Base-by-base conservation (phyloP, 1,284 basidiomycete species). In the Gymnopus androsaceus region DNA sequence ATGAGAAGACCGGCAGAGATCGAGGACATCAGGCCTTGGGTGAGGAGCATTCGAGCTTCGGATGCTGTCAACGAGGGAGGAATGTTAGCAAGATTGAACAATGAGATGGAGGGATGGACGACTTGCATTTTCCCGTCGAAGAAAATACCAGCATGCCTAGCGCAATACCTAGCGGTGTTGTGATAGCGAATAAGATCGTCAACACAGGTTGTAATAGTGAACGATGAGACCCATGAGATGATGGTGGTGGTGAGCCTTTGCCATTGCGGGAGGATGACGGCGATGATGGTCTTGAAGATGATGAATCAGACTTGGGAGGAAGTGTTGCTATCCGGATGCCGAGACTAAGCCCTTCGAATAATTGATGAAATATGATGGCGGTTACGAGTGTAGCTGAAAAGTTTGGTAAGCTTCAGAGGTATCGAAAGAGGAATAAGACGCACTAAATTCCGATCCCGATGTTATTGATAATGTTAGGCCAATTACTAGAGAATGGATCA, bases 401-500 rank as follows among this genome's bases (percentile, higher is more conserved):
- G 19, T 38, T 59, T 17, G 56, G 50, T 30, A 48, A 58, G 38
- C 12, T 47, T 28, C 23, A 51, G 49, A 15, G 34, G 23, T 45
- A 25, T 50, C 19, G 49, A 51, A 52, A 41, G 34, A 50, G 28
- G 33, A 57, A 50, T n/a, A 59, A 8, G 15, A 77, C 85, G 56
- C 57, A 89, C 87, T 79, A 60, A 92, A 90, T 57, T 90, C 87
- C 1, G 81, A 64, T 11, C 88, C 85, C 4, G 78, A 75, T 1
- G 86, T 81, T 56, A 90, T 83, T 2, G 86, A 79, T 19, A 91
- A 72, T 2, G 88, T 90, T 15, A 90, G 68, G 1, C 88, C 88
- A 54, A 91, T 88, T 19, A 90, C 84, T n/a, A 88, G 69, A 0
- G 88, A 90, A 61, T 90, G 89, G n/a, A 90, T 80, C 86, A 90